Base-by-base conservation (phyloP, 2,329 filamentous ascomycete genomes). In the Paecilomyces sp. region DNA sequence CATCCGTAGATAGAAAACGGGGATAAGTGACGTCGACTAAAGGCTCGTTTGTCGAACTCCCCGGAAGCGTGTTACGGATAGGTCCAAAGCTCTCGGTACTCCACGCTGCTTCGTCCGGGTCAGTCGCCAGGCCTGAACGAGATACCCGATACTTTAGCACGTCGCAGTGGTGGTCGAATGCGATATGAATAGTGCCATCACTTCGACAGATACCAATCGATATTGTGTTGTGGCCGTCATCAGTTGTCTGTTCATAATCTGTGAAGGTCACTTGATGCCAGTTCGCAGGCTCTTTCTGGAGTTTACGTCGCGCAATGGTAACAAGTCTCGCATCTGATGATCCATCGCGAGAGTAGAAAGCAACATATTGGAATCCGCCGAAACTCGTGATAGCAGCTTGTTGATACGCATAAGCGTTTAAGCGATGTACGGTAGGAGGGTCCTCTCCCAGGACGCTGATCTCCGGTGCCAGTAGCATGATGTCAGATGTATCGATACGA, bases 151-250 rank as follows among this genome's bases (percentile, higher is more conserved):
- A 66, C 50, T 64, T 73, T 71, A 65, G 64, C 41, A 47, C n/a
- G 58, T 79, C 77, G 61, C 76, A 79, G 62, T 83, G 80, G 61
- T 82, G 81, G 58, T 83, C 80, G 62, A 81, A 83, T 7, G 78
- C 79, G 3, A 83, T 66, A 61, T 83, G 81, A 25, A 83, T 81
- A n/a, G 77, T 81, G 53, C 80, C 80, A 61, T 83, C 80, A 1
- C 77, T 79, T 3, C 72, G 68, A 53, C 76, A 81, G 52, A 82
- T 78, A 2, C 80, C 81, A 62, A 83, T 73, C 66, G 80, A 80
- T 54, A 82, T 78, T 3, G 80, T 82, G 61, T 83, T 83, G 65
- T 83, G 81, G 3, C 80, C 80, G 60, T 83, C 81, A 52, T 82
- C 75, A 1, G 75, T 77, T 12, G 74, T 79, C 64, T 83, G 80